Conservation (phyloP, 176 grass and related monocot genomes). For the Carex cristatella region DNA sequence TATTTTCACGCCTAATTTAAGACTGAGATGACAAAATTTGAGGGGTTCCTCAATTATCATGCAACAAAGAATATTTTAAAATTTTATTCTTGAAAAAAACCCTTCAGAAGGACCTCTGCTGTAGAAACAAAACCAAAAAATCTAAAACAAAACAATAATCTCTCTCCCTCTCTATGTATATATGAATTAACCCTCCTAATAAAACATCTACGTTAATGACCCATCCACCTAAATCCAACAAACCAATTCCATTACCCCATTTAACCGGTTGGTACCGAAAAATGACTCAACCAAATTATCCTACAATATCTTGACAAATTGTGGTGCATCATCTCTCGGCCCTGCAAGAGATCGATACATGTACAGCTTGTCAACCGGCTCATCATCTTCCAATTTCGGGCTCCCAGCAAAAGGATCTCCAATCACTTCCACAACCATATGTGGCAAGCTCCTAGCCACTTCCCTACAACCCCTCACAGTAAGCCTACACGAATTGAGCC, state of each 20-base stretch:
- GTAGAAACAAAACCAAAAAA: not conserved
- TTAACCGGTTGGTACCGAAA: not conserved
- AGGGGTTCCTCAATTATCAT: conserved; percentile 18
- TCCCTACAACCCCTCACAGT: conserved; percentile 64
- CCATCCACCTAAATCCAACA: conserved; percentile 1
- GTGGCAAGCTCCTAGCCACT: conserved; percentile 56
- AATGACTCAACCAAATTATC: conserved; percentile 19
- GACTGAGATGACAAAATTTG: conserved; percentile 5
- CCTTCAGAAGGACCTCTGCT: not conserved
- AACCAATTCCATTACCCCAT: conserved; percentile 17
- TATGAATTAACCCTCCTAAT: conserved; percentile 15
- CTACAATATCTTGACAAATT: conserved; percentile 69
- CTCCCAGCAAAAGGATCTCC: conserved; percentile 8
- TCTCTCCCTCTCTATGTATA: conserved; percentile 1
- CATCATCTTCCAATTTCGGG: conserved; percentile 21
- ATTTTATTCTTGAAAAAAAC: not conserved
- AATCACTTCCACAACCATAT: conserved; percentile 81
- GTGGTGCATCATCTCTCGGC: conserved; percentile 66
- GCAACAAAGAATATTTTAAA: not conserved
- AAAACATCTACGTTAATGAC: conserved; percentile 4
- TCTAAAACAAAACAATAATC: conserved; percentile 3
- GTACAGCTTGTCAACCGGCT: conserved; percentile 70
- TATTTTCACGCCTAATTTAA: not conserved
- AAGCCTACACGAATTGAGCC: conserved; percentile 85
- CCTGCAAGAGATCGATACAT: conserved; percentile 92